phyloP scores from a whole-genome alignment of 768 basidiomycete species.

The Trametes meyenii region DNA sequence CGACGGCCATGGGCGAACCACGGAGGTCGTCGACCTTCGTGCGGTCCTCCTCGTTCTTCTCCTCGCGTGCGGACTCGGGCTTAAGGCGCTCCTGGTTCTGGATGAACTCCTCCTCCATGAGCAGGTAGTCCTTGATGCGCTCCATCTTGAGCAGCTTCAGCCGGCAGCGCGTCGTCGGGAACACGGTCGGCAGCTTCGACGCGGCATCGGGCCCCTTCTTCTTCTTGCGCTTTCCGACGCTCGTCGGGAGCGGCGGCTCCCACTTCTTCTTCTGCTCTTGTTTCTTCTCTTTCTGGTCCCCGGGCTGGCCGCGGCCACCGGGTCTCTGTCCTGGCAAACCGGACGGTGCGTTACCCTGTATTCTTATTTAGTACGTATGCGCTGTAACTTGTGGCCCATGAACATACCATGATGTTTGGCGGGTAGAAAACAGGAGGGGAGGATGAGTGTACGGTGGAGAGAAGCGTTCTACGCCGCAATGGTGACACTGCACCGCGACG shows the following conservation, averaged over 20 bases:
- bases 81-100: conserved; percentile 90
- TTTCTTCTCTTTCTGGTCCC: conserved; percentile 52
- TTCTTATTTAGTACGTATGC: not conserved
- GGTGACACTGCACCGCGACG: conserved; percentile 35
- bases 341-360: conserved; percentile 77
- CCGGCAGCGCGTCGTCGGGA: conserved; percentile 93
- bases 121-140: conserved; percentile 96
- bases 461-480: conserved; percentile 4
- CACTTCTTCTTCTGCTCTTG: conserved; percentile 84
- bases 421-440: not conserved
- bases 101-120: conserved; percentile 95
- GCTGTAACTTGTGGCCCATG: not conserved
- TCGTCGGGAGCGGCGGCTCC: conserved; percentile 97
- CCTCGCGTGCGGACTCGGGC: conserved; percentile 85
- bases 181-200: conserved; percentile 90
- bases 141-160: conserved; percentile 95
- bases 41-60: conserved; percentile 94
- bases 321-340: conserved; percentile 44
- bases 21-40: conserved; percentile 92
- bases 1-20: conserved; percentile 97
- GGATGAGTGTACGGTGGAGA: not conserved
- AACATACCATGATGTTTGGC: conserved; percentile 22
- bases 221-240: conserved; percentile 95
- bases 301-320: conserved; percentile 29
- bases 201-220: conserved; percentile 87